Evolutionary conservation across 805 yeast genomes (phyloP).

Genomic region (Zygosaccharomyces lentus): DNA sequence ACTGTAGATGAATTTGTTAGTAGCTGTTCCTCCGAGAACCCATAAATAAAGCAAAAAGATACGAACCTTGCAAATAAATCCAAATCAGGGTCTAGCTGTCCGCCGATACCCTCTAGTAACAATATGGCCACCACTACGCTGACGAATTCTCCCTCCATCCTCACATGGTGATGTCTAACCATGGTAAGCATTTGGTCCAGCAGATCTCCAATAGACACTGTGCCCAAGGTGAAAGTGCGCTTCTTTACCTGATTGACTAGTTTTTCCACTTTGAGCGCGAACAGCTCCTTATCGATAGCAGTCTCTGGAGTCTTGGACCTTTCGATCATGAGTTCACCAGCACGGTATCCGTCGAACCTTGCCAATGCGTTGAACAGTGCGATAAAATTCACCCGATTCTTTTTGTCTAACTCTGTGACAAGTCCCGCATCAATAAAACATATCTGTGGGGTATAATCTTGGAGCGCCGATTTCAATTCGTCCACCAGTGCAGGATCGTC

Average conservation of each 20-base stretch:
- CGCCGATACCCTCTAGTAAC: conserved; percentile 88
- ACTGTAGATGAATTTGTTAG: conserved; percentile 35
- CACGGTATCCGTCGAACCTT: conserved; percentile 87
- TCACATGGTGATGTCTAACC: conserved; percentile 92
- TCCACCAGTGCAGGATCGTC: conserved; percentile 23
- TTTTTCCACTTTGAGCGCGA: conserved; percentile 81
- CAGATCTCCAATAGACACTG: conserved; percentile 86
- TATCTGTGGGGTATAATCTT: conserved; percentile 75
- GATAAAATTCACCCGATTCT: conserved; percentile 77
- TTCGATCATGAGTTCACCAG: conserved; percentile 95
- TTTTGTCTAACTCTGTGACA: conserved; percentile 79
- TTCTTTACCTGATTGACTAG: conserved; percentile 76
- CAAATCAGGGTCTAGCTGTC: conserved; percentile 87
- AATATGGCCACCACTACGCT: conserved; percentile 93
- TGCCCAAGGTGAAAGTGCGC: conserved; percentile 88
- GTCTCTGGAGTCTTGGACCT: conserved; percentile 93
- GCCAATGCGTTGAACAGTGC: conserved; percentile 86
- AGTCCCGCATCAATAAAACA: conserved; percentile 92
- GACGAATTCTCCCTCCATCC: conserved; percentile 96
- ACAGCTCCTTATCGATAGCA: conserved; percentile 76
- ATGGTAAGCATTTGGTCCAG: conserved; percentile 80
- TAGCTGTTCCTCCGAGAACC: conserved; percentile 21
- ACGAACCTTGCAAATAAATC: conserved; percentile 96
- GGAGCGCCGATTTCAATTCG: conserved; percentile 47
- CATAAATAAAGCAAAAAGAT: conserved; percentile 40